Evolutionary conservation across 345 rosid genomes (phyloP).

Genomic region (Arabidopsis thaliana): DNA sequence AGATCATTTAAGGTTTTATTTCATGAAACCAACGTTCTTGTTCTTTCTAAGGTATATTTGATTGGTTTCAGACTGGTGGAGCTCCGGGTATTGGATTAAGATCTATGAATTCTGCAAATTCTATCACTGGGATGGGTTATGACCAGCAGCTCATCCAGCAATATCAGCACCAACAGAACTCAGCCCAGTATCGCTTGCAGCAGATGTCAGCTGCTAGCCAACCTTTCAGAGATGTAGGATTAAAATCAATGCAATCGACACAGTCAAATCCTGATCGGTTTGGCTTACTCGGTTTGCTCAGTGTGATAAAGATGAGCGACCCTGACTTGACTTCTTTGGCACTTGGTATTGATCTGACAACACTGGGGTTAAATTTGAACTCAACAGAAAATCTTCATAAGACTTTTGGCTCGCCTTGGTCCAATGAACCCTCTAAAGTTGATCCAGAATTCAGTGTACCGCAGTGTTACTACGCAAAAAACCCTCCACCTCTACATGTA

Average conservation of each 20-base stretch:
- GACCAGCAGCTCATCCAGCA: slow-evolving; percentile 85
- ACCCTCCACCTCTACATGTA: slow-evolving; percentile 74
- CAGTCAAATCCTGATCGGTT: slow-evolving; percentile 77
- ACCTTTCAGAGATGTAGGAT: slow-evolving; percentile 78
- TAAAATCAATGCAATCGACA: slow-evolving; percentile 60
- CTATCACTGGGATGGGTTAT: slow-evolving; percentile 70
- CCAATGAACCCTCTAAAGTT: slow-evolving; percentile 89
- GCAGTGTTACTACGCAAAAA: slow-evolving; percentile 75
- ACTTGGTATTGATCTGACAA: slow-evolving; percentile 85
- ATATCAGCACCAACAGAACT: slow-evolving; percentile 83
- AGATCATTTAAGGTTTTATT: slow-evolving; percentile 5
- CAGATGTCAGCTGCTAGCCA: slow-evolving; percentile 82
- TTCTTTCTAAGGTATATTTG: slow-evolving; percentile 28
- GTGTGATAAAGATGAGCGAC: slow-evolving; percentile 71
- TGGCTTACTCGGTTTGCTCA: slow-evolving; percentile 79
- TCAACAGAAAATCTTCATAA: slow-evolving; percentile 83
- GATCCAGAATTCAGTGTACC: slow-evolving; percentile 91
- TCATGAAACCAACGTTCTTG: not conserved
- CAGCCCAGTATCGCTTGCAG: slow-evolving; percentile 81
- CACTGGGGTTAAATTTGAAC: slow-evolving; percentile 84
- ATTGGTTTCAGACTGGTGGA: slow-evolving; percentile 68
- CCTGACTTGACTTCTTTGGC: slow-evolving; percentile 77
- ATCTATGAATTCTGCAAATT: slow-evolving; percentile 74
- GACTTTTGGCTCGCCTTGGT: slow-evolving; percentile 97
- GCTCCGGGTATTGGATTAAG: slow-evolving; percentile 84